Conservation (phyloP, 805 yeast genomes). For the Priceomyces haplophilus region DNA sequence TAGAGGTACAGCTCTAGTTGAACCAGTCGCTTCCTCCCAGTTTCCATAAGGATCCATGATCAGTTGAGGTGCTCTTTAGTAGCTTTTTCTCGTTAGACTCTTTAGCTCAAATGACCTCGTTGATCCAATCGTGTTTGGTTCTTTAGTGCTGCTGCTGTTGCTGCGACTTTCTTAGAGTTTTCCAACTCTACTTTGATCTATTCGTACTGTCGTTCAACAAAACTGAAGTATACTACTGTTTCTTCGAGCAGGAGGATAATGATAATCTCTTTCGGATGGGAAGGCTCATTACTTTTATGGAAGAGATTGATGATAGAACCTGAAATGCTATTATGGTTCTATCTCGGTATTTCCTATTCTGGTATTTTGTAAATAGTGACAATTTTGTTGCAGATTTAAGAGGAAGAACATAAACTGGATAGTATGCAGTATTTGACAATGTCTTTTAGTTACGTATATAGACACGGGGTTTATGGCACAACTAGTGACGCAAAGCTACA, state of each 20-base stretch:
- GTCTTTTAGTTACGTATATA: background rate
- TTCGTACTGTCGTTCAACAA: no score
- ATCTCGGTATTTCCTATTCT: constrained; percentile 7
- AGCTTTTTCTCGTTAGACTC: background rate
- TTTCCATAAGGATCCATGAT: constrained; percentile 23
- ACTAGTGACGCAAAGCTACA: no score
- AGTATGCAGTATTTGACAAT: background rate
- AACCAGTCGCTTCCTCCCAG: constrained; percentile 29
- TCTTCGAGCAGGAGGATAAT: background rate
- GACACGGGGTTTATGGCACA: no score
- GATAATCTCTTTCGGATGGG: background rate
- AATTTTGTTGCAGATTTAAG: constrained; percentile 8
- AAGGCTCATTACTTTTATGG: background rate
- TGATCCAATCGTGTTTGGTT: background rate
- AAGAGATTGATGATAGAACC: constrained; percentile 1
- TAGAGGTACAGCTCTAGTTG: constrained; percentile 38
- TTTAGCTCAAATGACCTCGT: background rate
- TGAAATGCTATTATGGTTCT: constrained; percentile 1
- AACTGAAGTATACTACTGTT: background rate
- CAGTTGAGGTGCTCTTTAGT: background rate
- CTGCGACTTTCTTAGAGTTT: background rate
- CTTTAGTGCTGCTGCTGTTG: background rate
- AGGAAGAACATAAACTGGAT: constrained; percentile 4
- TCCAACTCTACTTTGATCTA: background rate
- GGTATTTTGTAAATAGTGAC: constrained; percentile 10